Evolutionary conservation across 352 stramenopile genomes (phyloP), one percentile per base, ranked within the genome.

Genomic region (Phytophthora pinifolia): DNA sequence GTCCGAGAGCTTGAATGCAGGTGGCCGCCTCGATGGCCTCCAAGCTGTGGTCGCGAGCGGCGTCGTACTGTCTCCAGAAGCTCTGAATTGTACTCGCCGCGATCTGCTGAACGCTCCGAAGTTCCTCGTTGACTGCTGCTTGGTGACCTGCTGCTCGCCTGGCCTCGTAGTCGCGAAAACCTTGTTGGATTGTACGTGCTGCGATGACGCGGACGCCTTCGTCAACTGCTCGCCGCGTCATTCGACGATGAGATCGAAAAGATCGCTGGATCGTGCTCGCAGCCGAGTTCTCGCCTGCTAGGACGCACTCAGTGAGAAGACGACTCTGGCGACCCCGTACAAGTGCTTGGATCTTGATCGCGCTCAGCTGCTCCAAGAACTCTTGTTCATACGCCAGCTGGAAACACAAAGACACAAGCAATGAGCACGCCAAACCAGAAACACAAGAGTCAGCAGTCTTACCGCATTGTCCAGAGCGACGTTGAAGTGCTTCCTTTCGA

Each of bases 1-100:
- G 77, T 9, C 70, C 60, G 3, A 88, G 62, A 18, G 81, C 76
- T 58, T 91, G 81, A 49, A 91, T 91, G 38, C 73, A 91, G 20
- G 71, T 87, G 4, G 76, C 78, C 12, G 81, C 81, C 37, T 89
- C 79, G 15, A 75, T 64, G 35, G 72, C 47, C 30, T 86, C 66
- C 6, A 67, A 4, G 15, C 39, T 37, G 15, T 59, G 35, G 12
- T 87, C 70, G 1, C 45, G 48, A 15, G 13, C 22, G 4, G 45
- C 46, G 36, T 57, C 35, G 8, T 34, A 54, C 14, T 70, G 42
- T 14, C 62, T 64, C 77, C 77, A 89, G 30, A 76, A 67, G 2
- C 45, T 67, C 46, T 90, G 77, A 18, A 89, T 67, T 2, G 68
- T 83, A 34, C 22, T 56, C 7, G 73, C 79, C 20, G 82, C 79